These are phyloP conservation scores for Chytriomyces sp. DNA, from an alignment of 192 early-diverging fungal species.

Conservation along the genomic window DNA sequence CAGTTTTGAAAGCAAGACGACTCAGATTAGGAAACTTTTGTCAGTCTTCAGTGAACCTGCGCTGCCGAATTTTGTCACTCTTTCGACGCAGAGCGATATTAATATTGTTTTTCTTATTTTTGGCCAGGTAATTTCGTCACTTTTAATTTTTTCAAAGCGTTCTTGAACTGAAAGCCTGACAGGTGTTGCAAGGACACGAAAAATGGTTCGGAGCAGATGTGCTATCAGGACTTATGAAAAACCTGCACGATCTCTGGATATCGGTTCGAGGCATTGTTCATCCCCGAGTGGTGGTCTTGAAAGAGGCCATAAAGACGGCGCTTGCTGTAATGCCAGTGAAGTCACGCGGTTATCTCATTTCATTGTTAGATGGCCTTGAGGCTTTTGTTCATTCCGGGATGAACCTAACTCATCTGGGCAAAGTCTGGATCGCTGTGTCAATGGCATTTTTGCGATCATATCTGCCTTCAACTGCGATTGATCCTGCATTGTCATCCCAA, in stretches of 20 bases:
- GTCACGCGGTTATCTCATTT: neutral
- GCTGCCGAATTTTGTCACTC: neutral
- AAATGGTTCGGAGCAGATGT: neutral
- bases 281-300: too few relatives aligned
- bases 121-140: slow-evolving; percentile 11
- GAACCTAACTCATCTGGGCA: slow-evolving; percentile 40
- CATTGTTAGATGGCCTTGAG: neutral
- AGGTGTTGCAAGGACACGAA: neutral
- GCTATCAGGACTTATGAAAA: too few relatives aligned
- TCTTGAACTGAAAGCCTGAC: neutral
- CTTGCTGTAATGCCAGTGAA: slow-evolving; percentile 14
- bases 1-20: slow-evolving; percentile 31
- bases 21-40: slow-evolving; percentile 26
- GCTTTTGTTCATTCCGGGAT: neutral
- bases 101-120: slow-evolving; percentile 16
- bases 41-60: slow-evolving; percentile 8
- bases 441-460: slow-evolving; percentile 68
- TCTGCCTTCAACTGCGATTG: slow-evolving; percentile 78
- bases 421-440: slow-evolving; percentile 60
- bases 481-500: slow-evolving; percentile 78
- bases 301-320: neutral
- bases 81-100: slow-evolving; percentile 3
- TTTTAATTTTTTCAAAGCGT: neutral
- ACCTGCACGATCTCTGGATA: too few relatives aligned
- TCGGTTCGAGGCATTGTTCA: too few relatives aligned